These are phyloP conservation scores for Croton setiger DNA, from an alignment of 441 rosid genomes.

Conservation along the genomic window DNA sequence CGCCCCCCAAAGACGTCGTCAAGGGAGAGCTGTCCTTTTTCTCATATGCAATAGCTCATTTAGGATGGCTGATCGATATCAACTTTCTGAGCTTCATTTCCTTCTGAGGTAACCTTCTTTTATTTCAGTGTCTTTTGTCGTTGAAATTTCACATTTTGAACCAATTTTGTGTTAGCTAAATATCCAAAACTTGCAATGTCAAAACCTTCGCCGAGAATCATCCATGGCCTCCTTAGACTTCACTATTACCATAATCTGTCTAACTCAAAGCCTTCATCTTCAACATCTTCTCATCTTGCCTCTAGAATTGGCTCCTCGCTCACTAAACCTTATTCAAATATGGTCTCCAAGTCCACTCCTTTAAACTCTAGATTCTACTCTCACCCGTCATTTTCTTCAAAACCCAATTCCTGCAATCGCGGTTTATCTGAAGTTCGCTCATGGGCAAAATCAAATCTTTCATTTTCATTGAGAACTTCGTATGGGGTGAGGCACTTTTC, in stretches of 20 bases:
- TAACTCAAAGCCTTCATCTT: constrained; percentile 21
- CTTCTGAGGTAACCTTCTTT: not conserved
- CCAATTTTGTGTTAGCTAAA: constrained; percentile 19
- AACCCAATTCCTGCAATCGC: constrained; percentile 29
- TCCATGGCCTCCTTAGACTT: constrained; percentile 43
- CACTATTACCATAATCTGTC: constrained; percentile 22
- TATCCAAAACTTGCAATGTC: constrained; percentile 33
- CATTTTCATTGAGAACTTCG: constrained; percentile 10
- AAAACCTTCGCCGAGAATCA: constrained; percentile 44
- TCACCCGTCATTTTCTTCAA: constrained; percentile 26
- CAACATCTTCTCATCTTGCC: constrained; percentile 14
- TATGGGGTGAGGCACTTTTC: constrained; percentile 48
- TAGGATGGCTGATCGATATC: not conserved
- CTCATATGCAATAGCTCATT: too few relatives aligned
- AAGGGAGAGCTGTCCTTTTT: not conserved
- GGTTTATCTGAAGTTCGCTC: constrained; percentile 41
- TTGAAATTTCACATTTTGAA: not conserved
- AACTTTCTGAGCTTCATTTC: not conserved
- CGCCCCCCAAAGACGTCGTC: too few relatives aligned
- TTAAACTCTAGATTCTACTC: constrained; percentile 28
- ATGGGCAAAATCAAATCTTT: constrained; percentile 18
- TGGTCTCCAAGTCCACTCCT: constrained; percentile 19
- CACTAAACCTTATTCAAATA: constrained; percentile 21
- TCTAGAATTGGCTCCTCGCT: constrained; percentile 6
- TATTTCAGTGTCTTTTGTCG: not conserved